Conservation (phyloP, 2,329 filamentous ascomycete genomes). For the Cadophora gregata region DNA sequence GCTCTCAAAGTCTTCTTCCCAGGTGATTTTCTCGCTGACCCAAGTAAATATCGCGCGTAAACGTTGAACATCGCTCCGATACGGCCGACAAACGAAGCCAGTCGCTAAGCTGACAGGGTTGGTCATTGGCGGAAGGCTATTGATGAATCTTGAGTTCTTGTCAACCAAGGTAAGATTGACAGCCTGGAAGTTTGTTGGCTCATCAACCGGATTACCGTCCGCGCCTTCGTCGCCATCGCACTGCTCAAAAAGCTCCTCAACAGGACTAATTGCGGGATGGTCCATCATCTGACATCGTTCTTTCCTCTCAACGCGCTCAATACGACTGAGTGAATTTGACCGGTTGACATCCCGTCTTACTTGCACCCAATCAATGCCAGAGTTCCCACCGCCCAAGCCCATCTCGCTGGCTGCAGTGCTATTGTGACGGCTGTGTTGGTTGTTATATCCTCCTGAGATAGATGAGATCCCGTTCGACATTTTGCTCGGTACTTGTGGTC, state of each 20-base stretch:
- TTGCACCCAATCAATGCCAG: constrained; percentile 89
- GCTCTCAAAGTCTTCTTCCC: constrained; percentile 95
- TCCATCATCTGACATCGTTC: constrained; percentile 97
- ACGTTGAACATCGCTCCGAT: constrained; percentile 91
- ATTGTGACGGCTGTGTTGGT: constrained; percentile 47
- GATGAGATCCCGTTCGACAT: constrained; percentile 49
- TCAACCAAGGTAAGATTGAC: constrained; percentile 89
- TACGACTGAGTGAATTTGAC: constrained; percentile 89
- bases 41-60: constrained; percentile 95
- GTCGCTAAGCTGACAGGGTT: constrained; percentile 85
- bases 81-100: constrained; percentile 90
- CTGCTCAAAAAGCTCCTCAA: constrained; percentile 85
- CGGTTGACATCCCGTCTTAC: constrained; percentile 94
- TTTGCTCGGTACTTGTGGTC: constrained; percentile 43
- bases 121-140: constrained; percentile 79
- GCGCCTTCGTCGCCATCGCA: constrained; percentile 89
- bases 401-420: constrained; percentile 69
- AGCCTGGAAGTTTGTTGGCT: constrained; percentile 80
- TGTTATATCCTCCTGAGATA: constrained; percentile 56
- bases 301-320: constrained; percentile 81
- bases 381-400: constrained; percentile 60
- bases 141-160: constrained; percentile 93
- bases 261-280: constrained; percentile 83
- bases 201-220: constrained; percentile 81
- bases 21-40: constrained; percentile 92